These are phyloP conservation scores for Mycena leptocephala DNA, from an alignment of 768 basidiomycete genomes.

Conservation along the genomic window DNA sequence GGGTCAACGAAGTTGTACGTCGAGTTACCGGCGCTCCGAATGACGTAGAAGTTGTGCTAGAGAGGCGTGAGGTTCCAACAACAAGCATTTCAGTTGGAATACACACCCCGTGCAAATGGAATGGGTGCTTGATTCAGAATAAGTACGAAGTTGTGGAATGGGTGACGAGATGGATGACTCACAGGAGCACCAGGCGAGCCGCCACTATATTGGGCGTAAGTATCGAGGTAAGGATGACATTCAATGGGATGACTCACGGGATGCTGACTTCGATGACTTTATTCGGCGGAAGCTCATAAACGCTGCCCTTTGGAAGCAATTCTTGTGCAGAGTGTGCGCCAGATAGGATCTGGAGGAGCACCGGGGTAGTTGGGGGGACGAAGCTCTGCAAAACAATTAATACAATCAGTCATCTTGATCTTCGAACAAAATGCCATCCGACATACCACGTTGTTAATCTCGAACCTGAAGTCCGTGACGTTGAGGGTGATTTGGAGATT, in stretches of 20 bases:
- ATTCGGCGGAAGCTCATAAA: slow-evolving; percentile 19
- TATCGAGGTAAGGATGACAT: too few species aligned
- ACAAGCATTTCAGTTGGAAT: not conserved
- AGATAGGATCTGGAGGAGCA: slow-evolving; percentile 39
- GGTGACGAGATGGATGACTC: not conserved
- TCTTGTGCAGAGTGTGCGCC: slow-evolving; percentile 45
- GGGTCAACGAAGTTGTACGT: slow-evolving; percentile 31
- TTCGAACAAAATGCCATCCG: too few species aligned
- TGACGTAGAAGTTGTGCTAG: slow-evolving; percentile 49
- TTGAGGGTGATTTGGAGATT: slow-evolving; percentile 39
- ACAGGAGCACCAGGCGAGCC: slow-evolving; percentile 10
- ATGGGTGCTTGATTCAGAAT: not conserved
- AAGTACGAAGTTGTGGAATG: not conserved
- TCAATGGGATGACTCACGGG: too few species aligned
- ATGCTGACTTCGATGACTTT: slow-evolving; percentile 21
- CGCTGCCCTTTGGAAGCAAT: slow-evolving; percentile 42
- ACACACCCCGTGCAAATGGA: slow-evolving; percentile 23
- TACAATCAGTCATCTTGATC: not conserved
- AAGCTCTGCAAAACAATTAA: not conserved
- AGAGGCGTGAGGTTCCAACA: not conserved
- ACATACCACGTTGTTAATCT: slow-evolving; percentile 8
- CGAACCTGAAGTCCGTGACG: not conserved
- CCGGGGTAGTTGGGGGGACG: slow-evolving; percentile 1
- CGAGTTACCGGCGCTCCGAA: slow-evolving; percentile 45
- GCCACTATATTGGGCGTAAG: too few species aligned